Conservation (phyloP, 805 yeast genomes). For the Teunomyces lycoperdinae region DNA sequence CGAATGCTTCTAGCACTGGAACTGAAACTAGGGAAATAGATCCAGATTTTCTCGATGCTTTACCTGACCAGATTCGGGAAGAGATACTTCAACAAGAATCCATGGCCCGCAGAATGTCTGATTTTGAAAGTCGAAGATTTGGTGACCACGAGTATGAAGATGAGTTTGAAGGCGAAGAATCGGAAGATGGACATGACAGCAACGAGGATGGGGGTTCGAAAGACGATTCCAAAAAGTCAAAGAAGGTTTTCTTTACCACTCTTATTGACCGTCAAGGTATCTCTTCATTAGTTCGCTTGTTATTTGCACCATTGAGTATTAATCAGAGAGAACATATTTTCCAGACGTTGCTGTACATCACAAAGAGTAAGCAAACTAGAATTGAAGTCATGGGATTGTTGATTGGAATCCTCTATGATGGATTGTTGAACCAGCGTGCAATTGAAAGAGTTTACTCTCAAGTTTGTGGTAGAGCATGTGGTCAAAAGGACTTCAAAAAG, state of each 20-base stretch:
- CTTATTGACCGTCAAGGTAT: conserved; percentile 74
- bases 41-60: conserved; percentile 74
- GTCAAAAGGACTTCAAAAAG: conserved; percentile 7
- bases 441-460: conserved; percentile 61
- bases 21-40: conserved; percentile 63
- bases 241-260: conserved; percentile 53
- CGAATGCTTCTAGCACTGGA: conserved; percentile 45
- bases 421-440: conserved; percentile 57
- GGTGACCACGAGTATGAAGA: conserved; percentile 23
- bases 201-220: conserved; percentile 9
- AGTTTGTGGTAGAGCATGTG: conserved; percentile 48
- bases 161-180: conserved; percentile 15
- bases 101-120: conserved; percentile 38
- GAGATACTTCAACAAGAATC: conserved; percentile 61
- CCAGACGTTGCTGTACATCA: conserved; percentile 62
- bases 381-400: conserved; percentile 68
- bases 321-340: conserved; percentile 61
- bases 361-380: conserved; percentile 76
- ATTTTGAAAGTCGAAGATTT: conserved; percentile 17
- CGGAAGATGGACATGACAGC: conserved; percentile 15
- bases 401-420: conserved; percentile 71
- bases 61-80: conserved; percentile 66
- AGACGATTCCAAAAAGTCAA: conserved; percentile 14
- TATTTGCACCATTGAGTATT: conserved; percentile 71
- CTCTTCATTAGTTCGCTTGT: conserved; percentile 64